These are phyloP conservation scores for Kwoniella mangroviensis DNA, from an alignment of 768 basidiomycete genomes.

Conservation along the genomic window DNA sequence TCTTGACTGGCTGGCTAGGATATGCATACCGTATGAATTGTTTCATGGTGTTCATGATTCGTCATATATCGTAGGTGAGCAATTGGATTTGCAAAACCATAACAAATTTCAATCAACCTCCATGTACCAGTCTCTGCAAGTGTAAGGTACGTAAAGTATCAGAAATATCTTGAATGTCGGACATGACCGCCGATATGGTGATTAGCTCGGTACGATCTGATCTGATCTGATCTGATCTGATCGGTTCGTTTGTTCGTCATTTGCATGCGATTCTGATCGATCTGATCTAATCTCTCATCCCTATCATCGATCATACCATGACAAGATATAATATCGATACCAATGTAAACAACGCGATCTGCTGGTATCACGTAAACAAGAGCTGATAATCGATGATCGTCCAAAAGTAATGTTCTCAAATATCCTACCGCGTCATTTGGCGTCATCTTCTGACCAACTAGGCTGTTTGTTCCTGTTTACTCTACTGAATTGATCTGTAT, in stretches of 20 bases:
- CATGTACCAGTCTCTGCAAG: too few relatives aligned
- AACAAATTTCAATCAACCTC: too few relatives aligned
- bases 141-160: too few relatives aligned
- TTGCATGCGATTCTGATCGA: neutral
- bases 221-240: neutral
- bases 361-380: neutral
- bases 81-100: too few relatives aligned
- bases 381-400: neutral
- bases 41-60: constrained; percentile 11
- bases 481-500: neutral
- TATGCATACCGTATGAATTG: constrained; percentile 25
- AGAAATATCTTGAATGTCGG: too few relatives aligned
- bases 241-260: neutral
- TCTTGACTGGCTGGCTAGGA: neutral
- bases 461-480: neutral
- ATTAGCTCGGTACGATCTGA: too few relatives aligned
- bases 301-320: neutral
- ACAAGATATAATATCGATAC: neutral
- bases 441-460: neutral
- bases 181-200: neutral
- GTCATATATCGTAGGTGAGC: too few relatives aligned
- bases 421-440: neutral
- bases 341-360: neutral
- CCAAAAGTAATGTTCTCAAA: neutral
- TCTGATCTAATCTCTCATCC: neutral